Evolutionary conservation across 148 eudicot species (phyloP), one percentile per base, ranked within the genome.

Genomic region (Limonium bicolor): DNA sequence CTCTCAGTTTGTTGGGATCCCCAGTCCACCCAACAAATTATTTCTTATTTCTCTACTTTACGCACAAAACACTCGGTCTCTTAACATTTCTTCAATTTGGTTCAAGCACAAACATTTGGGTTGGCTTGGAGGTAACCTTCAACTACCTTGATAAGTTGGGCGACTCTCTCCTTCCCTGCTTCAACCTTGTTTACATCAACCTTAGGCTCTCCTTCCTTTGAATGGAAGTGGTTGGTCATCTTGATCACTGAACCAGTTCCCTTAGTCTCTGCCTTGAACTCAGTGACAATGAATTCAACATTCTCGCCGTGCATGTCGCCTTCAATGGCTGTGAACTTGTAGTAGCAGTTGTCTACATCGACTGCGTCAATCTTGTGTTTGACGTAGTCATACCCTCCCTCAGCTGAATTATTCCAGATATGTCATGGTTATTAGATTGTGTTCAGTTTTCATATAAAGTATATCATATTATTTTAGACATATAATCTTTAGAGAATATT

Each of bases 121-220:
- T 55, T 55, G 18, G 52, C 60, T 6, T 42, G 11, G n/a, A 55
- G 43, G 44, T 55, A 55, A 23, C 35, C 60, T 20, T 55, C 60
- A 11, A 55, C 60, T 7, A 19, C 41, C 45, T 46, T 55, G 36
- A 16, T 25, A 18, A 47, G 25, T 14, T 33, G n/a, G 4, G 3
- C 19, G 8, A 37, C 31, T 28, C 46, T 55, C 44, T 55, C 60
- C 10, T 45, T 33, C 7, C 52, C 60, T 6, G 21, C 16, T 36
- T 36, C 27, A 21, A 55, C 28, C 14, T 36, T 39, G 19, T 55
- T 52, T 11, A 45, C 60, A 12, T 46, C 41, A 8, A 55, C 33
- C 46, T 36, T 53, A 16, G 33, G 15, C 26, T 24, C 61, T 1
- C 20, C 29, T n/a, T n/a, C n/a, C 5, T 36, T 47, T 13, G 45